phyloP scores from a whole-genome alignment of 2,329 filamentous ascomycete species.

The Sporothrix pseudoabietina region DNA sequence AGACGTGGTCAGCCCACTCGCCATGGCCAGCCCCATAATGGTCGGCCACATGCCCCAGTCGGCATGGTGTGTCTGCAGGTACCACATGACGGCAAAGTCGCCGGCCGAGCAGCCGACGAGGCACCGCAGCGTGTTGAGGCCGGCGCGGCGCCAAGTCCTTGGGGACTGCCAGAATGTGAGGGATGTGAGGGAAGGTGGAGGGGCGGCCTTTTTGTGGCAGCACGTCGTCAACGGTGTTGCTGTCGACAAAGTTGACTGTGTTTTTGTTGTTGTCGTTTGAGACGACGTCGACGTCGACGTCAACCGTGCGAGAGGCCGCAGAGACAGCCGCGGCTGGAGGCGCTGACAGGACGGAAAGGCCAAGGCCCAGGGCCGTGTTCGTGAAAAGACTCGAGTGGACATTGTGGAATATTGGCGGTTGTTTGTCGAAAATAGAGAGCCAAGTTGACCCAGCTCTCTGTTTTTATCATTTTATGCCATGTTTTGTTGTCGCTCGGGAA shows the following conservation, averaged over 20 bases:
- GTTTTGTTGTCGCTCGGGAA: not conserved
- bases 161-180: slow-evolving; percentile 42
- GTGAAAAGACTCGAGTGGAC: not conserved
- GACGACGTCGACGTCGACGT: not conserved
- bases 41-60: slow-evolving; percentile 49
- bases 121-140: slow-evolving; percentile 58
- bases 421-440: not conserved
- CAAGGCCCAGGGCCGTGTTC: not conserved
- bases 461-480: not conserved
- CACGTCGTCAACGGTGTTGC: not conserved
- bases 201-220: not conserved
- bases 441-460: not conserved
- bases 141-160: slow-evolving; percentile 52
- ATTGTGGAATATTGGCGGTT: not conserved
- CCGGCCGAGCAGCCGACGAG: slow-evolving; percentile 57
- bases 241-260: not conserved
- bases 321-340: not conserved
- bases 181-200: not conserved
- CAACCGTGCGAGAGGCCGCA: not conserved
- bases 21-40: slow-evolving; percentile 59
- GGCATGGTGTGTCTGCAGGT: slow-evolving; percentile 52
- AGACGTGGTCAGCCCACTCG: slow-evolving; percentile 54
- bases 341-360: not conserved
- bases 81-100: slow-evolving; percentile 61
- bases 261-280: not conserved